A percentile compares a stretch with the other conserved stretches of the same genome.
Conservation (phyloP, 768 basidiomycete genomes). For the Calocybe cyanea region DNA sequence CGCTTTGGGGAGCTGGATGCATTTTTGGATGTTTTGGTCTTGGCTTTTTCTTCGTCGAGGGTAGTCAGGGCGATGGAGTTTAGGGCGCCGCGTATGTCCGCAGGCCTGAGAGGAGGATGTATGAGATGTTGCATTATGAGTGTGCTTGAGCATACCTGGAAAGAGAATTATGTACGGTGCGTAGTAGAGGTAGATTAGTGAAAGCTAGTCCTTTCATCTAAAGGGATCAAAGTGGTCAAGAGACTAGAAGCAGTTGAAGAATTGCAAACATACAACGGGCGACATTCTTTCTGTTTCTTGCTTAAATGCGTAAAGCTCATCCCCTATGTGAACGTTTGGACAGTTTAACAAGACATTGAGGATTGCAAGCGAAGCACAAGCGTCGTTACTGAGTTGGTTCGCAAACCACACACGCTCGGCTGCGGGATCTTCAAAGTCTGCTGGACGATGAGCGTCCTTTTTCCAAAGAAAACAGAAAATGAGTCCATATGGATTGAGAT, state of each 20-base stretch:
- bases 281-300: slow-evolving; percentile 53
- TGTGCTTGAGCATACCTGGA: slow-evolving; percentile 41
- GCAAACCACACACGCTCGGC: slow-evolving; percentile 63
- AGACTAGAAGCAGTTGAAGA: too few species aligned
- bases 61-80: slow-evolving; percentile 43
- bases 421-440: slow-evolving; percentile 49
- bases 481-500: slow-evolving; percentile 54
- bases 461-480: slow-evolving; percentile 62
- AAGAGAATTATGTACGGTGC: slow-evolving; percentile 54
- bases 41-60: slow-evolving; percentile 37
- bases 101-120: slow-evolving; percentile 35
- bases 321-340: slow-evolving; percentile 45
- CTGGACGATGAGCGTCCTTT: slow-evolving; percentile 41
- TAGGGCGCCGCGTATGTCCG: slow-evolving; percentile 52
- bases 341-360: slow-evolving; percentile 60
- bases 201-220: slow-evolving; percentile 66
- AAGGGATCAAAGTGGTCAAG: too few species aligned
- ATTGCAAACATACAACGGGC: slow-evolving; percentile 41
- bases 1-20: slow-evolving; percentile 15
- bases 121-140: neutral
- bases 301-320: slow-evolving; percentile 39
- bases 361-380: slow-evolving; percentile 61
- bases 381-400: slow-evolving; percentile 63
- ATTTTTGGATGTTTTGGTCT: slow-evolving; percentile 13
- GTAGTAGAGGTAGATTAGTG: slow-evolving; percentile 51